Evolutionary conservation across 257 asterid species (phyloP).

Genomic region (Linderniella brevidens): DNA sequence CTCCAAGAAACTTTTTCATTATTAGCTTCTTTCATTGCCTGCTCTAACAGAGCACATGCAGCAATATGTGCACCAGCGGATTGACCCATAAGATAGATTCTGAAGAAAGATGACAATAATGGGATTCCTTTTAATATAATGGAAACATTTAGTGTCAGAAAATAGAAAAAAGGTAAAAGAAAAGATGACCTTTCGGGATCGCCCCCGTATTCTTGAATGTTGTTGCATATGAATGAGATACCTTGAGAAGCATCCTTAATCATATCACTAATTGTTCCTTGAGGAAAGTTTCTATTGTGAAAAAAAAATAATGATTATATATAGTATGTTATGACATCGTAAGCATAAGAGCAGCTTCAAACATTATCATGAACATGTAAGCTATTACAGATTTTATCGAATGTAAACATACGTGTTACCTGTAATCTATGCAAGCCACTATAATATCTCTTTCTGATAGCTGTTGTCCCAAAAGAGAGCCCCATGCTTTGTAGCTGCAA

Average conservation of each 20-base stretch:
- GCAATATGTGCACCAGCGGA: slow-evolving; percentile 98
- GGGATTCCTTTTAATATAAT: slow-evolving; percentile 3
- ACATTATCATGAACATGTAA: too few species aligned
- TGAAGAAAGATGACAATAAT: slow-evolving; percentile 11
- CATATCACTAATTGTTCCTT: slow-evolving; percentile 92
- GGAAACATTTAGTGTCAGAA: neutral
- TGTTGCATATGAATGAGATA: slow-evolving; percentile 75
- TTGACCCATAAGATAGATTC: slow-evolving; percentile 92
- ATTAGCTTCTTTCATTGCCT: slow-evolving; percentile 75
- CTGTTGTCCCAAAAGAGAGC: slow-evolving; percentile 85
- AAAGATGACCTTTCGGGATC: slow-evolving; percentile 69
- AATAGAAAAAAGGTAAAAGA: neutral
- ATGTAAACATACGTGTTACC: slow-evolving; percentile 20
- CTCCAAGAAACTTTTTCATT: slow-evolving; percentile 71
- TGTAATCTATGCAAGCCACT: slow-evolving; percentile 98
- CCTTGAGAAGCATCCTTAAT: slow-evolving; percentile 93
- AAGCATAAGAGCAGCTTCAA: too few species aligned
- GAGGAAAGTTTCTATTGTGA: slow-evolving; percentile 88
- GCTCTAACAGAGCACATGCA: slow-evolving; percentile 80
- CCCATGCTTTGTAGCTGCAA: slow-evolving; percentile 98
- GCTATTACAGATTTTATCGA: neutral
- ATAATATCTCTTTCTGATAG: slow-evolving; percentile 84
- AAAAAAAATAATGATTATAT: slow-evolving; percentile 9
- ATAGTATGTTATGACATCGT: neutral
- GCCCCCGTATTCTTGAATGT: slow-evolving; percentile 90